These are phyloP conservation scores for Thermothelomyces thermophilus DNA, from an alignment of 2,329 filamentous ascomycete genomes.

Conservation along the genomic window DNA sequence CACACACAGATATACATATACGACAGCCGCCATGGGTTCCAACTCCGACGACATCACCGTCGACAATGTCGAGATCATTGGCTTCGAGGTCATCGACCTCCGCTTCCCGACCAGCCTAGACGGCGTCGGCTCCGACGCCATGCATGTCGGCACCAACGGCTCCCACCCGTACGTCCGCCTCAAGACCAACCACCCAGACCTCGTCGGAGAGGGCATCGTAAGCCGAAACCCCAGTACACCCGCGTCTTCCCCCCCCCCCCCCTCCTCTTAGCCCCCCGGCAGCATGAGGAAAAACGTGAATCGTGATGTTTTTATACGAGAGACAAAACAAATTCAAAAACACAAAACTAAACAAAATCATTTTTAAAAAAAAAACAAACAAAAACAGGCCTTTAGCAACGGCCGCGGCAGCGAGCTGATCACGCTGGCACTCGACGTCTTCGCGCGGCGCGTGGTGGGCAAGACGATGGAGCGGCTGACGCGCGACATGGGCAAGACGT, in stretches of 20 bases:
- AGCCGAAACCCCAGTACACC: neutral
- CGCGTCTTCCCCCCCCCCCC: neutral
- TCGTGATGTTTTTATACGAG: no score
- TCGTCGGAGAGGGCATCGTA: conserved; percentile 6
- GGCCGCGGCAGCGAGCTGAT: conserved; percentile 7
- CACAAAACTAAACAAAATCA: no score
- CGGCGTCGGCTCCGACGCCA: conserved; percentile 7
- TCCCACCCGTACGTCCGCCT: conserved; percentile 8
- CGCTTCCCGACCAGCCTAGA: conserved; percentile 8
- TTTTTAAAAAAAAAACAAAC: no score
- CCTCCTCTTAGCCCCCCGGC: no score
- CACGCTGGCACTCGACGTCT: neutral
- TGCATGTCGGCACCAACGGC: conserved; percentile 10
- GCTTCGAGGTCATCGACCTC: conserved; percentile 4
- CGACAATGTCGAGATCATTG: conserved; percentile 7
- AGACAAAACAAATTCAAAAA: no score
- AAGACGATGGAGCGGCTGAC: conserved; percentile 2
- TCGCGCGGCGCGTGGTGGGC: conserved; percentile 1
- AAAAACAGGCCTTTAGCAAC: conserved; percentile 21
- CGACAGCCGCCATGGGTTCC: conserved; percentile 3
- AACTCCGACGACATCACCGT: neutral
- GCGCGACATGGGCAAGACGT: conserved; percentile 13
- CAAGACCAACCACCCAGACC: neutral
- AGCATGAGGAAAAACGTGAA: no score
- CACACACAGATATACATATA: neutral